Conservation (phyloP, 2,329 filamentous ascomycete species). For the Sporothrix pallida region DNA sequence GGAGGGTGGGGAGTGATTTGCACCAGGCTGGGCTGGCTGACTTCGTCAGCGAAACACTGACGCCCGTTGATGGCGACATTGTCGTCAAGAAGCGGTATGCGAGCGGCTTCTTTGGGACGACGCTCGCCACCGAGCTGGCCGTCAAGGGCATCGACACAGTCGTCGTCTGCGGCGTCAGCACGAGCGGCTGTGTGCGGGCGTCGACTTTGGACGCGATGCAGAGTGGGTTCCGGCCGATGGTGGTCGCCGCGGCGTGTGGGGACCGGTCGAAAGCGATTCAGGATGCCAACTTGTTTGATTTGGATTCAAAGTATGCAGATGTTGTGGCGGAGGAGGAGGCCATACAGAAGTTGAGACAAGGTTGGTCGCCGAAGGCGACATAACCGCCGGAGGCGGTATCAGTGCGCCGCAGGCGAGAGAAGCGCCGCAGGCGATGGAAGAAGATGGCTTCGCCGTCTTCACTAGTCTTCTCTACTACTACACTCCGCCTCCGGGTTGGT, state of each 20-base stretch:
- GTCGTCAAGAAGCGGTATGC: conserved; percentile 53
- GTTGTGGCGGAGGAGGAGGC: conserved; percentile 26
- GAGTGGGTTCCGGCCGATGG: conserved; percentile 53
- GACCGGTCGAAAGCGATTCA: conserved; percentile 53
- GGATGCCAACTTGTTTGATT: conserved; percentile 52
- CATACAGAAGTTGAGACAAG: background rate
- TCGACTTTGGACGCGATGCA: conserved; percentile 54
- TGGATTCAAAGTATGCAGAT: conserved; percentile 27
- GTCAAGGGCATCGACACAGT: conserved; percentile 46
- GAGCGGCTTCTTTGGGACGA: conserved; percentile 55
- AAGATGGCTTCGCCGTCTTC: too few relatives aligned
- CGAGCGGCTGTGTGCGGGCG: conserved; percentile 54
- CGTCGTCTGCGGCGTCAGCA: conserved; percentile 55
- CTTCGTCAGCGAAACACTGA: conserved; percentile 48
- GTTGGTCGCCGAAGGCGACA: background rate
- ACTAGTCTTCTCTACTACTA: too few relatives aligned
- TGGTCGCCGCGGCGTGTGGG: conserved; percentile 54
- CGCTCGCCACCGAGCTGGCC: conserved; percentile 49
- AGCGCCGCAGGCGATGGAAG: too few relatives aligned
- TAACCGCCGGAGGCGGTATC: too few relatives aligned
- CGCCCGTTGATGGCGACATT: conserved; percentile 45
- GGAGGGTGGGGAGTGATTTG: conserved; percentile 47
- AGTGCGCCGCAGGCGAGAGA: too few relatives aligned
- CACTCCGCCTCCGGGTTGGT: too few relatives aligned
- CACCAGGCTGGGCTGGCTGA: conserved; percentile 45